Conservation (phyloP, 2,329 filamentous ascomycete genomes). For the Aspergillus quadricinctus region DNA sequence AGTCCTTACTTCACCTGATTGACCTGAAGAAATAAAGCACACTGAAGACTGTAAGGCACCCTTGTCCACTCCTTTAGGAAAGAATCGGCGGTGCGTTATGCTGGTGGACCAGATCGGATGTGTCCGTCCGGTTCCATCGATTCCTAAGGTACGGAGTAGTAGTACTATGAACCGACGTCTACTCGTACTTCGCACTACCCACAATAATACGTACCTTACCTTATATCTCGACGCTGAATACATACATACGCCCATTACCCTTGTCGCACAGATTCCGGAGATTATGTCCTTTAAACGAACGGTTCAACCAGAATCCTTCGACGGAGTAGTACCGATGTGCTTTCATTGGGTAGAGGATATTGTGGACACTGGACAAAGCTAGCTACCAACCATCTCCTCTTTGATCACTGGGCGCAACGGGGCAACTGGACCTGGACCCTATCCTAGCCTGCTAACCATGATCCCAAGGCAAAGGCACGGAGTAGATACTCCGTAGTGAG, state of each 20-base stretch:
- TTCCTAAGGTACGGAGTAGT: background rate
- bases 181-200: background rate
- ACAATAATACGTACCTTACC: background rate
- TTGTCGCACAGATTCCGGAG: background rate
- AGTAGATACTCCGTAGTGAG: background rate
- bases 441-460: background rate
- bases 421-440: too few species aligned
- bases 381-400: background rate
- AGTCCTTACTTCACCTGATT: background rate
- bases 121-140: background rate
- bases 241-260: background rate
- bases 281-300: background rate
- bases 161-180: background rate
- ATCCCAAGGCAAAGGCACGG: background rate
- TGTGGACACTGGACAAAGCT: background rate
- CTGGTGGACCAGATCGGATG: constrained; percentile 10
- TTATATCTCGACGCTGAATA: background rate
- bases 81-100: constrained; percentile 8
- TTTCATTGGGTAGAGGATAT: background rate
- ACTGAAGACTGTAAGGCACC: background rate
- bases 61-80: background rate
- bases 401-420: background rate
- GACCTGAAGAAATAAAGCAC: background rate
- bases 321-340: background rate
- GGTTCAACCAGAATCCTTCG: background rate